Base-by-base conservation (phyloP, 148 eudicot genomes). In the Rhododendron griersonianum region DNA sequence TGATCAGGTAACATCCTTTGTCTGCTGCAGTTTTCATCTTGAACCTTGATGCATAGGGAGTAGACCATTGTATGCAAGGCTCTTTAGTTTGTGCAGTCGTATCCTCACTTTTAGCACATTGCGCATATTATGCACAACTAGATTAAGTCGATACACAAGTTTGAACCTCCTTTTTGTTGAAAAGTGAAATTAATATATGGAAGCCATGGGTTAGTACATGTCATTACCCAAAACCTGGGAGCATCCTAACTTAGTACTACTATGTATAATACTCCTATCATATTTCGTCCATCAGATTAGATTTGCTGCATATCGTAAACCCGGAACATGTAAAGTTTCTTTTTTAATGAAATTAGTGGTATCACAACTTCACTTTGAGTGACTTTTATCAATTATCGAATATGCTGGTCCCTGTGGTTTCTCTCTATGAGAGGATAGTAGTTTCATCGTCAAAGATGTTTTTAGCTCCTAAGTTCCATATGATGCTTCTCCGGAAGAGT, bases 1-100 rank as follows among this genome's bases (percentile, higher is more conserved):
- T 97, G 85, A 97, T 97, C 91, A 94, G 99, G 99, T 97, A 86
- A 55, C 57, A 80, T 75, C 47, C 7, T 18, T 30, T 63, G 18
- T 11, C 19, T 73, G 48, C 76, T 74, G 79, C 71, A 41, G 77
- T 35, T 75, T 3, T 76, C 73, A 1, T 53, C n/a, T 53, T 55
- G 73, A 51, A 35, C 51, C 55, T 65, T 44, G 28, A 18, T 67
- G 73, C 3, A 65, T 9, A 41, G 33, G 25, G 0, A 73, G 19
- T 30, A 28, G 10, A 19, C n/a, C 21, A 19, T 33, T 57, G 10
- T 73, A 11, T 73, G 65, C 80, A 71, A 84, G 63, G 51, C n/a
- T 73, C 48, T 39, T 7, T 39, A 16, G 78, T 74, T 39, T 75
- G 45, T 41, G 45, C 10, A 30, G 47, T 39, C 11, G 11, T 75